phyloP scores from a whole-genome alignment of 2,329 filamentous ascomycete genomes.

The Byssochlamys sp. region DNA sequence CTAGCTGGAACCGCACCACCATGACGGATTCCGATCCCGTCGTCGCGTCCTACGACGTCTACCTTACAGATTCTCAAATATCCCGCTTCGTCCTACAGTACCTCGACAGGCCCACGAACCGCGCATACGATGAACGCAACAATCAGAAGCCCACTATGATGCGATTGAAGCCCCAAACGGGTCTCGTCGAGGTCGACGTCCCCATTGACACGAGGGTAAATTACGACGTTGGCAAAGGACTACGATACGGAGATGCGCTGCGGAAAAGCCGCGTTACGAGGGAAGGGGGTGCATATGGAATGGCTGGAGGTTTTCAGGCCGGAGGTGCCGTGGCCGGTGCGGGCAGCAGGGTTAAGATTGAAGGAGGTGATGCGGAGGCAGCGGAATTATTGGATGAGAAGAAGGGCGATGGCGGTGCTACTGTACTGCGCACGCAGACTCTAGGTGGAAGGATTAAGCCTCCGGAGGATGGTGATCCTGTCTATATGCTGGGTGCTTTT shows the following conservation, averaged over 20 bases:
- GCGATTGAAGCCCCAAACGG: slow-evolving; percentile 70
- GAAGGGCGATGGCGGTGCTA: slow-evolving; percentile 30
- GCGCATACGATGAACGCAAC: slow-evolving; percentile 51
- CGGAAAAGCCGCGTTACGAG: slow-evolving; percentile 44
- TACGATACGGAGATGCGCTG: slow-evolving; percentile 72
- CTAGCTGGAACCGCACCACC: neutral
- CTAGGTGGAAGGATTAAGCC: slow-evolving; percentile 70
- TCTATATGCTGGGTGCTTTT: slow-evolving; percentile 89
- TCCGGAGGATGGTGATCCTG: slow-evolving; percentile 58
- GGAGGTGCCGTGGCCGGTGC: slow-evolving; percentile 34
- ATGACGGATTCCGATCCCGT: slow-evolving; percentile 47
- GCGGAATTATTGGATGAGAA: slow-evolving; percentile 18
- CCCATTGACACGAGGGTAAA: slow-evolving; percentile 62
- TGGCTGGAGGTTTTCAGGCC: slow-evolving; percentile 64
- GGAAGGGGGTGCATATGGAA: slow-evolving; percentile 58
- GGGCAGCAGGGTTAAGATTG: slow-evolving; percentile 12
- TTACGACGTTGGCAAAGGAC: slow-evolving; percentile 75
- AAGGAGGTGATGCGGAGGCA: slow-evolving; percentile 21
- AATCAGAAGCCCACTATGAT: slow-evolving; percentile 57
- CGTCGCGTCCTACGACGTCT: slow-evolving; percentile 69
- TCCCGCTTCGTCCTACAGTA: slow-evolving; percentile 80
- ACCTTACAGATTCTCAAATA: slow-evolving; percentile 65
- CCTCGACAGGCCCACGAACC: slow-evolving; percentile 55
- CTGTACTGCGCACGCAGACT: slow-evolving; percentile 66
- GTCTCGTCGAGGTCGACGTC: slow-evolving; percentile 87